A percentile compares a stretch with the other conserved stretches of the same genome.
Conservation (phyloP, 768 basidiomycete genomes). For the Hygrophorus pudorinus region DNA sequence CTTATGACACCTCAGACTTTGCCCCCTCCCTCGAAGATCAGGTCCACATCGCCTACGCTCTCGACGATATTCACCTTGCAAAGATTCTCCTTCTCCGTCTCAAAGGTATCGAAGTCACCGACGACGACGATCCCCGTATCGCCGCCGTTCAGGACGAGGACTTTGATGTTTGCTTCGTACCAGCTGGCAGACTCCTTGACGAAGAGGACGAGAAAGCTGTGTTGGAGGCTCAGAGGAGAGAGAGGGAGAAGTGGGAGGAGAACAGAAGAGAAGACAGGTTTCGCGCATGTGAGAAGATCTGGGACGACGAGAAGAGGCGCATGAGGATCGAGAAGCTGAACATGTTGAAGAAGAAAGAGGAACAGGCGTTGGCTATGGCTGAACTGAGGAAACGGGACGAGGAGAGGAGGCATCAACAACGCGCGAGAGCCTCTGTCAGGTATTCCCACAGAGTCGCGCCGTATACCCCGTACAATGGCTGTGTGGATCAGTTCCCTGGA, state of each 20-base stretch:
- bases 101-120: constrained; percentile 50
- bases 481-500: background rate
- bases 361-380: constrained; percentile 16
- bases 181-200: constrained; percentile 30
- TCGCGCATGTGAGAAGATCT: constrained; percentile 34
- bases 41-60: constrained; percentile 56
- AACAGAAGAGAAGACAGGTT: constrained; percentile 30
- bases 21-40: constrained; percentile 49
- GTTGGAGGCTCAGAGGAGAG: constrained; percentile 18
- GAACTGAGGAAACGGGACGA: constrained; percentile 16
- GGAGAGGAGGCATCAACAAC: constrained; percentile 5
- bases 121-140: constrained; percentile 54
- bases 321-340: constrained; percentile 28
- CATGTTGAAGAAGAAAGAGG: constrained; percentile 24
- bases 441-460: background rate
- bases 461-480: background rate
- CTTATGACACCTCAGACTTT: constrained; percentile 36
- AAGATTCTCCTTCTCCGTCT: constrained; percentile 54
- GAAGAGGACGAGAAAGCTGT: constrained; percentile 31
- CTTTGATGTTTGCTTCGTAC: constrained; percentile 38
- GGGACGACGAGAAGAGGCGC: constrained; percentile 37
- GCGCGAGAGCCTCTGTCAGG: constrained; percentile 5
- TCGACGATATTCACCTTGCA: constrained; percentile 57
- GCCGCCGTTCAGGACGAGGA: constrained; percentile 46
- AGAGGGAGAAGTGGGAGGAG: constrained; percentile 24